Base-by-base conservation (phyloP, 2,329 filamentous ascomycete genomes). In the Aspergillus sp. region DNA sequence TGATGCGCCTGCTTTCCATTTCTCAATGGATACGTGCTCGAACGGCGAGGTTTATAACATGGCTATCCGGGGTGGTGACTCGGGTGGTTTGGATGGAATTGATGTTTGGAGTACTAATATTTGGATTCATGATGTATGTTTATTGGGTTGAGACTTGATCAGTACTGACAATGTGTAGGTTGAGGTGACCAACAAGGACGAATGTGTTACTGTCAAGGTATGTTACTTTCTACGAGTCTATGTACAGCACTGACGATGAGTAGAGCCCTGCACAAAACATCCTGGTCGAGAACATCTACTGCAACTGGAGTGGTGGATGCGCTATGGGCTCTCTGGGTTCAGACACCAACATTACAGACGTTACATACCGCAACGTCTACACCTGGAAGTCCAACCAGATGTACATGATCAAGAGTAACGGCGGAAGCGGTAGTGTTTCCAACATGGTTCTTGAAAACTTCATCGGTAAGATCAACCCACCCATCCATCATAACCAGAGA, bases 331-430 rank as follows among this genome's bases (percentile, higher is more conserved):
- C 75, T 4, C 67, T 83, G 2, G 72, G 69, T 5, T 60, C 64
- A 9, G 69, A 71, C 44, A 75, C 65, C 13, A 67, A 73, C 46
- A 75, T 81, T 56, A 72, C 71, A 33, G 64, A 77, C 46, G 69
- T 82, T 46, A 59, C 65, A 27, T 82, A 81, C 65, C 65, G 67
- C 52, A 79, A 81, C 55, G 57, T 82, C 48, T 82, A 82, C 65
- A 81, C 78, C 28, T 73, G 70, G 63, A 66, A 70, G n/a, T 75
- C 73, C 7, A 82, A 82, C 67, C 76, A 82, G 55, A 81, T 82
- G 78, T 73, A 75, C 61, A 78, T 80, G 76, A 74, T 82, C 67
- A 83, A 82, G 61, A 75, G 72, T 42, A 77, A 80, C 52, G 79
- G 79, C 34, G 79, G 79, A 32, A 69, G 59, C 44, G 79, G 79